Base-by-base conservation (phyloP, 2,329 filamentous ascomycete species). In the Ascochyta fabae region DNA sequence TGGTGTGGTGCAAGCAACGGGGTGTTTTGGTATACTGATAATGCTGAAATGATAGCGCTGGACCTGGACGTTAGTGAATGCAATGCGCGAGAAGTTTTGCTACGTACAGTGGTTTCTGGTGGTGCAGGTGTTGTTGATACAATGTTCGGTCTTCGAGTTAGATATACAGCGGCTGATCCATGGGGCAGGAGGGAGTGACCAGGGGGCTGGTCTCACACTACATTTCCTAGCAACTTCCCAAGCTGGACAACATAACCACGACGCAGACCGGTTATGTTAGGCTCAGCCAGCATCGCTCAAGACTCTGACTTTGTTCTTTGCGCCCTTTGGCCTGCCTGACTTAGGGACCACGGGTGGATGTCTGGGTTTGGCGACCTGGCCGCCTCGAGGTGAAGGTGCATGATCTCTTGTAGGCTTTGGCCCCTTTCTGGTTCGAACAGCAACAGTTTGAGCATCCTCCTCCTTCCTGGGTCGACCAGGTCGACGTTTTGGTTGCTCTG, bases 271-370 rank as follows among this genome's bases (percentile, higher is more conserved):
- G 24, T 3, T 23, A 7, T 39, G 3, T 39, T 13, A 10, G 9
- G 6, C 8, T 56, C 48, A 51, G 6, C 38, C 47, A n/a, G 34
- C 29, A 7, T 51, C 43, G 1, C 39, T 42, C 13, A 27, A 4
- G 10, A 22, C 26, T 16, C 55, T 58, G n/a, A 35, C 46, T n/a
- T 60, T 61, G 22, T 54, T 63, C 46, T 58, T 66, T 0, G 59
- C 54, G 26, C 67, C 61, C 27, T 63, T 61, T 23, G 66, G 65
- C 19, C 67, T 56, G 8, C 56, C 61, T 13, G n/a, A 3, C 10
- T 43, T 58, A 8, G 34, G 8, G 26, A 3, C n/a, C 35, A 23
- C 29, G 15, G 46, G 34, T 12, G 55, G 29, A n/a, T 16, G 3
- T 34, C 40, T 29, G 10, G 47, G 43, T 6, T 24, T 9, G 8